These are phyloP conservation scores for Phlebiopsis flavidoalba DNA, from an alignment of 768 basidiomycete genomes.

Conservation along the genomic window DNA sequence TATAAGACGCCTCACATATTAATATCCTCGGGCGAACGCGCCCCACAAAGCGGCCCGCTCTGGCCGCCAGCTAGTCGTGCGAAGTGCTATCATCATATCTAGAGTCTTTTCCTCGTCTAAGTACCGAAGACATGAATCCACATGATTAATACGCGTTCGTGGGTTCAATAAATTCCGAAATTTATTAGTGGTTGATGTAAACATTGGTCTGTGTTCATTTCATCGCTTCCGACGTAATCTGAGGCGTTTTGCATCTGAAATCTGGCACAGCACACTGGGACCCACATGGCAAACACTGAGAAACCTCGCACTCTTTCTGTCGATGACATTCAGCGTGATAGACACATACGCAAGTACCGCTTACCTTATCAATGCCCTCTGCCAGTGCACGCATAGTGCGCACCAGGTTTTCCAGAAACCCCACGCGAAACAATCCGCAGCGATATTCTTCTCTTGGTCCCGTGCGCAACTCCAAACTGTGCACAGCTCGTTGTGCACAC, in stretches of 20 bases:
- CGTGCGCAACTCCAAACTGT: not conserved
- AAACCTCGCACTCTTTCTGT: not conserved
- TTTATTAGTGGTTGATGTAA: no score
- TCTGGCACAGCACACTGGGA: not conserved
- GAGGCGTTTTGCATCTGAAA: not conserved
- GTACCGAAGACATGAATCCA: no score
- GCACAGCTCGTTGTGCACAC: constrained; percentile 4
- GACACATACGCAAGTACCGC: no score
- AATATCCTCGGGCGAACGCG: not conserved
- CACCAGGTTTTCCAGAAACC: not conserved
- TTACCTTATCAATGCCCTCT: not conserved
- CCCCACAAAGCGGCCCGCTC: no score
- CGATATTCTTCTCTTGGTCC: not conserved
- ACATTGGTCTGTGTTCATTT: not conserved
- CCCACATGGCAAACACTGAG: not conserved
- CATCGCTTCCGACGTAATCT: not conserved
- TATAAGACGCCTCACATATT: not conserved
- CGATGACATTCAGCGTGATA: no score
- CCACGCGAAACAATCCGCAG: not conserved
- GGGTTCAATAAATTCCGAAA: no score
- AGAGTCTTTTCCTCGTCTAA: no score
- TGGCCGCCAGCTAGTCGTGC: no score
- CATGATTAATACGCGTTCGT: no score
- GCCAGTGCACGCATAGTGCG: not conserved
- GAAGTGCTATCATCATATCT: no score